These are phyloP conservation scores for Breynia disticha DNA, from an alignment of 441 rosid genomes.

Conservation along the genomic window DNA sequence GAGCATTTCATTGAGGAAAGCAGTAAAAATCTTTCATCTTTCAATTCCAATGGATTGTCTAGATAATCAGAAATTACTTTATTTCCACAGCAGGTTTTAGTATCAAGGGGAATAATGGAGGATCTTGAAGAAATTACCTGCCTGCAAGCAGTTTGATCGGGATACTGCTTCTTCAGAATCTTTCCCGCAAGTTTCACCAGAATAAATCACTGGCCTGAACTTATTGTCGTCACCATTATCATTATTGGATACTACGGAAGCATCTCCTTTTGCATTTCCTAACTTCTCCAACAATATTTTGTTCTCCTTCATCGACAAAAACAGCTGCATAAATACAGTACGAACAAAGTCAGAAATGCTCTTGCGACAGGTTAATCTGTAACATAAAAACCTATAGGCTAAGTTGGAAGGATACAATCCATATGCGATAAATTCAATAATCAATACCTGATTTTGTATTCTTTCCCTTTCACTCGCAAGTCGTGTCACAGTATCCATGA, in stretches of 20 bases:
- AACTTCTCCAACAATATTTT: constrained; percentile 35
- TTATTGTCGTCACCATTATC: constrained; percentile 24
- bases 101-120: neutral
- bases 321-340: constrained; percentile 38
- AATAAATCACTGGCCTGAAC: constrained; percentile 15
- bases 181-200: constrained; percentile 14
- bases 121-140: constrained; percentile 34
- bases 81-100: neutral
- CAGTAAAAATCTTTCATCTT: too few relatives aligned
- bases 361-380: too few relatives aligned
- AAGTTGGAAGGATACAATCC: too few relatives aligned
- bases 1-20: neutral
- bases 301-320: constrained; percentile 44
- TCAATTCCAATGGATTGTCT: too few relatives aligned
- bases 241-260: constrained; percentile 11
- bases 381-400: too few relatives aligned
- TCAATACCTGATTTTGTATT: constrained; percentile 64
- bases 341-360: neutral
- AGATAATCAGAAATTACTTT: neutral
- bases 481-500: constrained; percentile 63
- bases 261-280: constrained; percentile 19
- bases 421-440: constrained; percentile 7
- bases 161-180: constrained; percentile 26
- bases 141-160: constrained; percentile 28
- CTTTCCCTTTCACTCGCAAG: constrained; percentile 70